Base-by-base conservation (phyloP, 1,284 basidiomycete species). In the Ustilago loliicola region DNA sequence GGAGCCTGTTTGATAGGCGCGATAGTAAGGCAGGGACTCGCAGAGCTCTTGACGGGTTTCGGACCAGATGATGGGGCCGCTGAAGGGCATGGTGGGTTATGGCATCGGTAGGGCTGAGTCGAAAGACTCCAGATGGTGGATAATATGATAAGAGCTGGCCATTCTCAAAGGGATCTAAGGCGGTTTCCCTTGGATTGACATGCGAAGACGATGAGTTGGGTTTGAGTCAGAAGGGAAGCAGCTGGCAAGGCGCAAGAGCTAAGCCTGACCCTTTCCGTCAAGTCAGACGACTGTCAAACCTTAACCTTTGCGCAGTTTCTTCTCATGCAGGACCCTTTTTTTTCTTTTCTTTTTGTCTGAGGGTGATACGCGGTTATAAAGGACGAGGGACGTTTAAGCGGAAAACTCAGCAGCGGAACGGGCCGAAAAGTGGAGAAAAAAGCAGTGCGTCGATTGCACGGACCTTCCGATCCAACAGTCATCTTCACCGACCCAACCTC, bases 1-100 rank as follows among this genome's bases (percentile, higher is more conserved):
- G 53, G 45, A 69, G 15, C 80, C 80, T 0, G 68, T 63, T 25
- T 81, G 80, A 34, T 74, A 81, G 34, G 74, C 62, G 11, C 78
- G 76, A 27, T 77, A 81, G 62, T 80, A 81, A 3, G 73, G 60
- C n/a, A 81, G 70, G 47, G 68, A 67, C 50, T 81, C 80, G 34
- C 74, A 77, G 13, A 81, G 69, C 51, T 81, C 80, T 54, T 81
- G 80, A 13, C 80, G 64, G 23, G 72, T 79, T 53, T 76, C 73
- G 19, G 68, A 72, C 73, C 73, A 76, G 25, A 76, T 63, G 56
- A 72, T 50, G 32, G 73, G 73, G 27, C 68, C 61, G n/a, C 67
- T 72, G 2, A 59, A 15, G 58, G 61, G 51, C 53, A 54, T 64
- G 25, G 3, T 11, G 48, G 29, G 45, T 32, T 58, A 56, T 29